Evolutionary conservation across 108 stramenopile genomes (phyloP).

Genomic region (Skeletonema potamos): DNA sequence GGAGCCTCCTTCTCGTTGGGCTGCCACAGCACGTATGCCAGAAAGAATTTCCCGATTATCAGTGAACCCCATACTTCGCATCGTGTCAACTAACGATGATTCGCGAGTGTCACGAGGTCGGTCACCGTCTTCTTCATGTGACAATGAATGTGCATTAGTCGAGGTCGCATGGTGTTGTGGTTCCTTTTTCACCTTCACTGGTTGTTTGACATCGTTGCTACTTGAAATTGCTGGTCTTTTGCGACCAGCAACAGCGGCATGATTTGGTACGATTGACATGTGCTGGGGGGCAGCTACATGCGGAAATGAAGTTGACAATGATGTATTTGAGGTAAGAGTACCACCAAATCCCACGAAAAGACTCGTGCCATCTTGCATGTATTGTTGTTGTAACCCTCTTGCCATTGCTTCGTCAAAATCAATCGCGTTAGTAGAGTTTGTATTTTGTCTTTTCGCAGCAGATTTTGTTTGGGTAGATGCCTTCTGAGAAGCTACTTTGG

Average conservation of each 20-base stretch:
- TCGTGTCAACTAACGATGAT: constrained; percentile 14
- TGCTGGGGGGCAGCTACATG: not conserved
- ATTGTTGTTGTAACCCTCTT: constrained; percentile 13
- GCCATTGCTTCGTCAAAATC: constrained; percentile 21
- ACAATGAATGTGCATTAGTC: not conserved
- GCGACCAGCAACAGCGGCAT: constrained; percentile 4
- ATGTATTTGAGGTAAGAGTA: not conserved
- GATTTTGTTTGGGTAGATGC: not conserved
- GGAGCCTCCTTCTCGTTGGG: constrained; percentile 13
- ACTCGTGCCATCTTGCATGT: not conserved
- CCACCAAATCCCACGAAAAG: not conserved
- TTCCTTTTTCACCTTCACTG: constrained; percentile 33
- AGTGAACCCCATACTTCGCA: constrained; percentile 48
- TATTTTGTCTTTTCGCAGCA: not conserved
- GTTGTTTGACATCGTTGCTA: not conserved
- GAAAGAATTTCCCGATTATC: constrained; percentile 45
- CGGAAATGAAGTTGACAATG: not conserved
- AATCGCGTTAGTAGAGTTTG: not conserved
- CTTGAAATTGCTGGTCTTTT: not conserved
- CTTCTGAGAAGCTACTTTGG: not conserved
- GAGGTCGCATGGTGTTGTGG: not conserved
- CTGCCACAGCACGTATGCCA: constrained; percentile 39
- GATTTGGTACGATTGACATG: not conserved
- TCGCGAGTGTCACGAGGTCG: constrained; percentile 39
- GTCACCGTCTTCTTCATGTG: constrained; percentile 12